phyloP scores from a whole-genome alignment of 208 protist genomes.

The Acanthamoeba quina region DNA sequence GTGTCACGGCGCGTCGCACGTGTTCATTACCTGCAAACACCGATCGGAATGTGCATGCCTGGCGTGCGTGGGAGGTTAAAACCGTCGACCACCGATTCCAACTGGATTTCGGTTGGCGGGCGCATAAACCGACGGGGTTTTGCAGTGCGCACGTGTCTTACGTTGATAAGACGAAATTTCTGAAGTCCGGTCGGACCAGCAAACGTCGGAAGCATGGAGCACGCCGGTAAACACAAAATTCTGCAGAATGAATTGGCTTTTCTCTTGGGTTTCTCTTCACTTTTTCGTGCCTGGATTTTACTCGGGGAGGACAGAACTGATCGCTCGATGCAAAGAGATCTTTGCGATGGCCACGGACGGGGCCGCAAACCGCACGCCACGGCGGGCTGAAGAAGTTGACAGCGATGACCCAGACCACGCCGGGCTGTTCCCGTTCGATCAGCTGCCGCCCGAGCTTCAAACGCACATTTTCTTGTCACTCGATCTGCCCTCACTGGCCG shows the following conservation, averaged over 20 bases:
- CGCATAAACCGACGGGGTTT: not conserved
- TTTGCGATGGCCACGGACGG: too few relatives aligned
- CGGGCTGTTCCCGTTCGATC: not conserved
- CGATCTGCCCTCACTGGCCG: not conserved
- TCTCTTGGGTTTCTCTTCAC: too few relatives aligned
- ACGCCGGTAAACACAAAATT: not conserved
- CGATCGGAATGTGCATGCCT: constrained; percentile 5
- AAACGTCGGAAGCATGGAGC: too few relatives aligned
- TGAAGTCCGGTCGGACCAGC: not conserved
- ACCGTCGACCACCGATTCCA: not conserved
- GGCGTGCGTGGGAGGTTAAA: not conserved
- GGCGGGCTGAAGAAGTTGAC: not conserved
- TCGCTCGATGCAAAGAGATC: too few relatives aligned
- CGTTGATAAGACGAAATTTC: not conserved
- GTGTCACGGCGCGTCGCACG: not conserved
- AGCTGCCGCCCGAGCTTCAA: constrained; percentile 48
- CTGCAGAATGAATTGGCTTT: too few relatives aligned
- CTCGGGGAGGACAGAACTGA: too few relatives aligned
- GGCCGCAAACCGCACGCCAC: too few relatives aligned
- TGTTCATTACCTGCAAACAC: not conserved
- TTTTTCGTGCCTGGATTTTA: too few relatives aligned
- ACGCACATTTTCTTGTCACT: constrained; percentile 20
- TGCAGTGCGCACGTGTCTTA: too few relatives aligned
- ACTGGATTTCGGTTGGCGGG: not conserved
- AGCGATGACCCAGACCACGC: not conserved